phyloP scores from a whole-genome alignment of 306 rosid genomes.

The Lathyrus tuberosus region DNA sequence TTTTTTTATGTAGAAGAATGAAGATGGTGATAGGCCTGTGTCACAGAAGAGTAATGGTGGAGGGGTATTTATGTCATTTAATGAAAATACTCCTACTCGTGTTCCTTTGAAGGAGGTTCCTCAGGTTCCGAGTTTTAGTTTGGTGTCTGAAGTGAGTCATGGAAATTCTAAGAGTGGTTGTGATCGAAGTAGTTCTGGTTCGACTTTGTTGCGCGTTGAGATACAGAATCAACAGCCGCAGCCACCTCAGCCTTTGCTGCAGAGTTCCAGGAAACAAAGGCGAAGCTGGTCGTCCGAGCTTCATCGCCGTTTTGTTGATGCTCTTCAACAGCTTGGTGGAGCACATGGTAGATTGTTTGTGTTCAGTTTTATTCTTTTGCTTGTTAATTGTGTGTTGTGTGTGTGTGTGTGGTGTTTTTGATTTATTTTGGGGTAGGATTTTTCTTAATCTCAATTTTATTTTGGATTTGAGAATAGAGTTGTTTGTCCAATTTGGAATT shows the following conservation, averaged over 20 bases:
- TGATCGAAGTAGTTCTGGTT: slow-evolving; percentile 49
- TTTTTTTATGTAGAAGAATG: slow-evolving; percentile 49
- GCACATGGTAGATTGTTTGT: slow-evolving; percentile 57
- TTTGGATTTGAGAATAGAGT: background rate
- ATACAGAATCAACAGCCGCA: slow-evolving; percentile 49
- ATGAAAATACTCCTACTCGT: slow-evolving; percentile 32
- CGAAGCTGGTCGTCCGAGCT: slow-evolving; percentile 93
- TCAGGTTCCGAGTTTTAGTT: slow-evolving; percentile 55
- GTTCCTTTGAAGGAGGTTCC: slow-evolving; percentile 47
- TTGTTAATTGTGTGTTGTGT: background rate
- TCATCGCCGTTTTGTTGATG: slow-evolving; percentile 75
- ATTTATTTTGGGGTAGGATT: background rate
- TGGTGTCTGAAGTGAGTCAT: slow-evolving; percentile 51
- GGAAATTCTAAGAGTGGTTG: slow-evolving; percentile 43
- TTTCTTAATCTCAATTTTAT: background rate
- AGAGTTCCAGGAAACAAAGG: slow-evolving; percentile 67
- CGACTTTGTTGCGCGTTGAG: slow-evolving; percentile 52
- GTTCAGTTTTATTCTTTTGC: background rate
- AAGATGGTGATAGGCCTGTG: slow-evolving; percentile 55
- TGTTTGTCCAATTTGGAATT: slow-evolving; percentile 8
- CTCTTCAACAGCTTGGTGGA: slow-evolving; percentile 85
- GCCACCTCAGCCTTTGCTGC: slow-evolving; percentile 43
- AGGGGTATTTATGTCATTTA: slow-evolving; percentile 53
- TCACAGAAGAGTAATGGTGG: slow-evolving; percentile 39
- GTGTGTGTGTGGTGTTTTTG: background rate